Evolutionary conservation across 2,329 filamentous ascomycete genomes (phyloP).

Genomic region (Penicillium fuscoglaucum): DNA sequence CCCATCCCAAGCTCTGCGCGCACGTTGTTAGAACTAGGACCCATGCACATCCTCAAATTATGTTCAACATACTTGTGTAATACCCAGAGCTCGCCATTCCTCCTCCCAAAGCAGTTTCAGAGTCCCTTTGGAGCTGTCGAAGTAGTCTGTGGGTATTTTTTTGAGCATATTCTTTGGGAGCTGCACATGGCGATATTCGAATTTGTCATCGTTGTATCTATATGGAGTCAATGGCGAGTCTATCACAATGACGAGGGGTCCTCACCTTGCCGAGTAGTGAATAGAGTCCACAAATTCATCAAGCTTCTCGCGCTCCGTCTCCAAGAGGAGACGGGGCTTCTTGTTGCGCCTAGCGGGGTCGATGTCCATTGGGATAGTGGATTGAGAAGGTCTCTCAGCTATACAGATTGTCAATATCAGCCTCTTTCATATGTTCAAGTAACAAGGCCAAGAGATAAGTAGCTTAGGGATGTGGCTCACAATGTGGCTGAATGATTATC

Average conservation of each 20-base stretch:
- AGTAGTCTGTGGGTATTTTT: slow-evolving; percentile 91
- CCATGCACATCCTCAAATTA: neutral
- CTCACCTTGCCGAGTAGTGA: slow-evolving; percentile 89
- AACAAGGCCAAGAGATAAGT: neutral
- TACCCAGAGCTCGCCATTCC: slow-evolving; percentile 94
- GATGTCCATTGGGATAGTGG: slow-evolving; percentile 52
- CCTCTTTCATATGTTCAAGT: neutral
- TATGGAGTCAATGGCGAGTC: slow-evolving; percentile 23
- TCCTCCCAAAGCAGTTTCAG: slow-evolving; percentile 97
- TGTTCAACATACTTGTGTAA: slow-evolving; percentile 74
- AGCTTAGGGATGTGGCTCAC: neutral
- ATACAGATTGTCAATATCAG: neutral
- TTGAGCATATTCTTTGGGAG: slow-evolving; percentile 98
- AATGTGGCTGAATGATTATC: neutral
- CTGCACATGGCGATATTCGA: slow-evolving; percentile 96
- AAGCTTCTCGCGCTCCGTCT: slow-evolving; percentile 76
- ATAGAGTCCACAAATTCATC: slow-evolving; percentile 93
- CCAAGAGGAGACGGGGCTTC: slow-evolving; percentile 74
- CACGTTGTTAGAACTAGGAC: slow-evolving; percentile 4
- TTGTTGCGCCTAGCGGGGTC: slow-evolving; percentile 85
- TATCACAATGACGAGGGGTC: slow-evolving; percentile 7
- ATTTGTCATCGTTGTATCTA: slow-evolving; percentile 90
- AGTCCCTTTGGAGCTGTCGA: slow-evolving; percentile 83
- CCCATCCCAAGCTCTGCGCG: slow-evolving; percentile 88
- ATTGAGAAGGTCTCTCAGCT: neutral